phyloP scores from a whole-genome alignment of 23 red algal species.

The Cyanidium caldarium region DNA sequence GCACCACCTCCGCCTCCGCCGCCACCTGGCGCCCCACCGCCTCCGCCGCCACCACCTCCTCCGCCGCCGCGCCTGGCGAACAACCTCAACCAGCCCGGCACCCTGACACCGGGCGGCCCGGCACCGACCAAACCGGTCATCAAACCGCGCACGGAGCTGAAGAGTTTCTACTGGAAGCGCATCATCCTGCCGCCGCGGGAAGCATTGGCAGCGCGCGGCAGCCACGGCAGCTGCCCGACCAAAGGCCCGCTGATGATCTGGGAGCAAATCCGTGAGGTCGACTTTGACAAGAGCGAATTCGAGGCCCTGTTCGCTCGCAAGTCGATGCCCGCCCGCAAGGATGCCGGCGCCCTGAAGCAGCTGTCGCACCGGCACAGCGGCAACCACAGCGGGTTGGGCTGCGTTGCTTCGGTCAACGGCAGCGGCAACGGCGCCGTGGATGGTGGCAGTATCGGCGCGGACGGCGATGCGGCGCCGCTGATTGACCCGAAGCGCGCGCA shows the following conservation, averaged over 20 bases:
- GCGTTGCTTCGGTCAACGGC: too few relatives aligned
- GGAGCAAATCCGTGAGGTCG: conserved; percentile 1
- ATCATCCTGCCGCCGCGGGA: conserved; percentile 9
- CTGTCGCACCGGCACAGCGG: not conserved
- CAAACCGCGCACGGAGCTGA: conserved; percentile 1
- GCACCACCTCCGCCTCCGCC: conserved; percentile 2
- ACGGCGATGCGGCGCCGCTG: not conserved
- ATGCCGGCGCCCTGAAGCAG: not conserved
- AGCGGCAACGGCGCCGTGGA: not conserved
- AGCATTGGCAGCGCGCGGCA: too few relatives aligned
- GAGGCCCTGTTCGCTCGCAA: conserved; percentile 18
- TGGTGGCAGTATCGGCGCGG: not conserved
- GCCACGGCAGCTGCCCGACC: not conserved
- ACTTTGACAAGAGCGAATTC: conserved; percentile 10
- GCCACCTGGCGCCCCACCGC: conserved; percentile 10
- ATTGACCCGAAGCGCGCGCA: conserved; percentile 9
- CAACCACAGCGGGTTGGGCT: not conserved
- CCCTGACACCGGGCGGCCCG: not conserved
- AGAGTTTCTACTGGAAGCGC: conserved; percentile 16
- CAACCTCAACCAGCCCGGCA: not conserved
- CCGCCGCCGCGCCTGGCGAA: too few relatives aligned
- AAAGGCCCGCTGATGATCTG: not conserved
- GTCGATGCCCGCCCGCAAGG: not conserved
- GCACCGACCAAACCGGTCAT: conserved; percentile 2
- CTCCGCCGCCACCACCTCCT: not conserved